Evolutionary conservation across 148 eudicot genomes (phyloP), one percentile per base, ranked within the genome.

Genomic region (Bassia scoparia): DNA sequence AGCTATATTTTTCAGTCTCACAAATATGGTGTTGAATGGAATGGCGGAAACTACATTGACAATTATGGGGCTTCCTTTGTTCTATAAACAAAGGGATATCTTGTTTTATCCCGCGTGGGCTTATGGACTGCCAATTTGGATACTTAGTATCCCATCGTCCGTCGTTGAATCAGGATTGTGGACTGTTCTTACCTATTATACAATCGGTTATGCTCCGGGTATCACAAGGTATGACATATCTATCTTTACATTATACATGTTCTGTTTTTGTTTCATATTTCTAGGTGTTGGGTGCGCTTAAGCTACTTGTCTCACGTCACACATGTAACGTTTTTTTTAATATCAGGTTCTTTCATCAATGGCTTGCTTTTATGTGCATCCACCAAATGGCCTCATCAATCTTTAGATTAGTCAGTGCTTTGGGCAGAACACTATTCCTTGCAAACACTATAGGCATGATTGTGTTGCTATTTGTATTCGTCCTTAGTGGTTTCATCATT

Each of bases 51-150:
- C 86, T 72, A 86, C 87, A 9, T 33, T 91, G 88, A 87, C 89
- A 13, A 83, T 86, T 11, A 67, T 86, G 38, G 74, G 81, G 77
- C 86, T 91, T 53, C 97, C 93, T 0, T 78, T 89, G 7, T 89
- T 91, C 74, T 91, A 74, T 38, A 91, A 89, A 55, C 97, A 91
- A 41, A 81, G 89, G 78, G 90, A 86, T 73, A 80, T 75, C 73
- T 67, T 87, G 38, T 84, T 90, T 69, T 90, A 82, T 77, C 96
- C 92, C 60, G 81, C 92, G 4, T 90, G 96, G 96, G 92, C 96
- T 70, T 90, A 81, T 74, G 88, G 72, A 14, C 72, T 88, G 16
- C 92, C 96, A 13, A 81, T 90, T 79, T 90, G 90, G 90, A 56
- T 88, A 61, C 89, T 88, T 21, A 82, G 86, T 50, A 67, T 90